Conservation (phyloP, 345 rosid genomes). For the Noccaea caerulescens region DNA sequence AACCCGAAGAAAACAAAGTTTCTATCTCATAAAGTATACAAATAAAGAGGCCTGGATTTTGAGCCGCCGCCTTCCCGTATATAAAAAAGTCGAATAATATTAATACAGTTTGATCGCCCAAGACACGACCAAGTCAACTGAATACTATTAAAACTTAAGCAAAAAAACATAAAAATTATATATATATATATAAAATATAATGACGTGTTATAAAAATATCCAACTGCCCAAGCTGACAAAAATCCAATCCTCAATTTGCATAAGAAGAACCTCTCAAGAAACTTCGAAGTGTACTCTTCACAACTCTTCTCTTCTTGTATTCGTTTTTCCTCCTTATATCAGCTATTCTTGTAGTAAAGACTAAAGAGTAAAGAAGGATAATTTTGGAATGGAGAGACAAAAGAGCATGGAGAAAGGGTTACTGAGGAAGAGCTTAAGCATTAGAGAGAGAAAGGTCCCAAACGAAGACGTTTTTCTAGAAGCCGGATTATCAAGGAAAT, state of each 20-base stretch:
- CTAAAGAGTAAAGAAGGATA: not conserved
- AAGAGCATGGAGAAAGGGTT: conserved; percentile 44
- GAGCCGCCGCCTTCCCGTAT: conserved; percentile 14
- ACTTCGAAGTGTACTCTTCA: conserved; percentile 1
- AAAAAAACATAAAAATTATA: not conserved
- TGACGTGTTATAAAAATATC: conserved; percentile 6
- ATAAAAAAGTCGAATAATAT: too few species aligned
- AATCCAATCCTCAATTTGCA: conserved; percentile 15
- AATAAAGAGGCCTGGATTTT: not conserved
- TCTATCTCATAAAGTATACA: not conserved
- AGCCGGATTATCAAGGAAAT: conserved; percentile 27
- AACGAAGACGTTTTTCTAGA: conserved; percentile 40
- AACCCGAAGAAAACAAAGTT: not conserved
- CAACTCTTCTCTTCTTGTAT: conserved; percentile 3
- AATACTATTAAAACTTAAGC: not conserved
- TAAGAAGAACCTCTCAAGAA: conserved; percentile 27
- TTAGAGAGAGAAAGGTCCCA: conserved; percentile 32
- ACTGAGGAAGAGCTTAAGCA: conserved; percentile 43
- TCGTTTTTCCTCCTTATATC: not conserved
- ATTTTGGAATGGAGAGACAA: conserved; percentile 35
- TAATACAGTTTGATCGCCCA: conserved; percentile 11
- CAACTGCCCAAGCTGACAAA: conserved; percentile 4
- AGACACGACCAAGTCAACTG: conserved; percentile 34
- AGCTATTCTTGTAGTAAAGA: not conserved
- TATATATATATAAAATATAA: too few species aligned